phyloP scores from a whole-genome alignment of 2,329 filamentous ascomycete species.

The Venturia pyrina region DNA sequence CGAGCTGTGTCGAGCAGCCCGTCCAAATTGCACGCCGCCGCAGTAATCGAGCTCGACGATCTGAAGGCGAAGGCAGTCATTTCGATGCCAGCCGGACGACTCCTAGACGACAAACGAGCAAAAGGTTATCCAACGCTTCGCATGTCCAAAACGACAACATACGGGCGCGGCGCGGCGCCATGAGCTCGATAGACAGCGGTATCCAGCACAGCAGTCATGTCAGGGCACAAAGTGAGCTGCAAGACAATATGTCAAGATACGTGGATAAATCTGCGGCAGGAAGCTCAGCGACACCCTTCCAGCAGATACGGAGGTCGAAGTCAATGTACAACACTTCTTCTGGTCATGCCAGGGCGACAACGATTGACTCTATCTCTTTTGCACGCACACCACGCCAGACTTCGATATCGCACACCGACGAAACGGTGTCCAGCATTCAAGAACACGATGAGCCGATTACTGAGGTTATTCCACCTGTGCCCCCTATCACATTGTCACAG shows the following conservation, averaged over 20 bases:
- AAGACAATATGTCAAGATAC: neutral
- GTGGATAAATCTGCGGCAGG: neutral
- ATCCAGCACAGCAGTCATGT: neutral
- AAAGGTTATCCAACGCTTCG: neutral
- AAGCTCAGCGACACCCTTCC: neutral
- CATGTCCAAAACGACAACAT: slow-evolving; percentile 6
- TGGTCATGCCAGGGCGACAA: neutral
- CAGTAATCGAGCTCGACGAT: slow-evolving; percentile 8
- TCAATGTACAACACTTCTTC: slow-evolving; percentile 11
- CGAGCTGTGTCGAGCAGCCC: slow-evolving; percentile 4
- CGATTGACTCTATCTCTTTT: slow-evolving; percentile 10
- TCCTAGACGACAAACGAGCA: slow-evolving; percentile 2
- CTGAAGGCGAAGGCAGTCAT: slow-evolving; percentile 13
- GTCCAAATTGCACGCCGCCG: neutral
- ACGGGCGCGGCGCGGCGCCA: slow-evolving; percentile 6
- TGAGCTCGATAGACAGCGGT: slow-evolving; percentile 6
- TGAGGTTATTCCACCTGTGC: neutral
- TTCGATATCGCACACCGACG: neutral
- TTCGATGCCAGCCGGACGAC: slow-evolving; percentile 7
- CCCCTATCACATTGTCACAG: neutral
- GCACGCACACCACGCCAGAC: neutral
- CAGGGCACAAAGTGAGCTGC: neutral
- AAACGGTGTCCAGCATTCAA: slow-evolving; percentile 1
- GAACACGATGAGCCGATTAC: neutral
- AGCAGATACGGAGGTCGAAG: slow-evolving; percentile 6